Evolutionary conservation across 2,329 filamentous ascomycete genomes (phyloP).

Genomic region (Ceratocystis albifundus): DNA sequence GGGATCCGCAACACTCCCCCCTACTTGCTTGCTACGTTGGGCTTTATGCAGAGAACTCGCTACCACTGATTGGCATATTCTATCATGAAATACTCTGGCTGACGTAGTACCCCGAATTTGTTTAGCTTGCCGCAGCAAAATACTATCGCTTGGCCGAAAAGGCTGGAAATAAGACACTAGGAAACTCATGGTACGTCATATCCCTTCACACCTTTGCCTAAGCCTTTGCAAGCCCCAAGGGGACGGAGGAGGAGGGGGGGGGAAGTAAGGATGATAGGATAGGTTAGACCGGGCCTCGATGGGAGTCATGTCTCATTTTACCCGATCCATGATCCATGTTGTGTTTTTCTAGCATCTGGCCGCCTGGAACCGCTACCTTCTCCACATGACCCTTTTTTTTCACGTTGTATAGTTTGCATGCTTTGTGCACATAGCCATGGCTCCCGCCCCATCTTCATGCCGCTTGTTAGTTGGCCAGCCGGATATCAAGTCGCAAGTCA

Average conservation of each 20-base stretch:
- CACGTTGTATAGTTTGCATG: background rate
- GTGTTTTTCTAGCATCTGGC: background rate
- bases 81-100: background rate
- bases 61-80: background rate
- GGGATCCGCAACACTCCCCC: background rate
- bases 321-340: background rate
- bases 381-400: background rate
- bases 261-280: too few species aligned
- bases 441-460: background rate
- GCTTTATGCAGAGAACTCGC: background rate
- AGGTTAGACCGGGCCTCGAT: background rate
- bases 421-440: background rate
- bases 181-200: slow-evolving; percentile 76
- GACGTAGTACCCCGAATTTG: background rate
- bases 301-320: background rate
- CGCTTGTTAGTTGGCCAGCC: background rate
- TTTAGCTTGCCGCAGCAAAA: slow-evolving; percentile 65
- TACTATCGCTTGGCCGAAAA: slow-evolving; percentile 88
- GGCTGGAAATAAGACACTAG: slow-evolving; percentile 77
- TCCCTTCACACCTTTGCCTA: background rate
- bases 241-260: too few species aligned
- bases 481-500: background rate
- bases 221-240: background rate
- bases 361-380: background rate
- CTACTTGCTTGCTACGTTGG: background rate